phyloP scores from a whole-genome alignment of 2,329 filamentous ascomycete genomes.

The Coniochaeta sp. region DNA sequence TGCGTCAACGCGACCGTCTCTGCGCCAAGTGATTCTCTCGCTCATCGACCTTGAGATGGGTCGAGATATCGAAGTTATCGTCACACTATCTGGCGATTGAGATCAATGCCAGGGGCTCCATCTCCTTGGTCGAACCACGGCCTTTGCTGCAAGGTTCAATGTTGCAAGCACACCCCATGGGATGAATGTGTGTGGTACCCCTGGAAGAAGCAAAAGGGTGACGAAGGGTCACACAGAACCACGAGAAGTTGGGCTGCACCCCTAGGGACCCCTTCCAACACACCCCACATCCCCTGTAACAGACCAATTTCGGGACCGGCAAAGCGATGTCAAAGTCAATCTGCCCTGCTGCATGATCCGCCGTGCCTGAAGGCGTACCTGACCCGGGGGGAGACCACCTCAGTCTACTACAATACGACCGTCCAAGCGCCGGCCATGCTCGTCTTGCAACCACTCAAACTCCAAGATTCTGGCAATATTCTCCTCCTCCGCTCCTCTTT shows the following conservation, averaged over 20 bases:
- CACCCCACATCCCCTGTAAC: conserved; percentile 3
- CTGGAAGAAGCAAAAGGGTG: background rate
- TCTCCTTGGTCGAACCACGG: background rate
- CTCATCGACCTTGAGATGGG: background rate
- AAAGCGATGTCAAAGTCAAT: background rate
- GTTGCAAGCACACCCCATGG: background rate
- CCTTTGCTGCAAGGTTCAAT: background rate
- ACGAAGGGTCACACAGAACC: background rate
- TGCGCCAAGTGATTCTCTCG: background rate
- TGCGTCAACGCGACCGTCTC: background rate
- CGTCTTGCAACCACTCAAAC: background rate
- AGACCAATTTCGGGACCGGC: background rate
- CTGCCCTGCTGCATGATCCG: background rate
- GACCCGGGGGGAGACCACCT: background rate
- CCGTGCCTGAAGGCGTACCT: background rate
- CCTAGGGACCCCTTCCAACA: background rate
- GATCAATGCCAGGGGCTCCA: background rate
- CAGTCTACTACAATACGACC: background rate
- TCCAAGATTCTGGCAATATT: background rate
- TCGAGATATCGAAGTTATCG: background rate
- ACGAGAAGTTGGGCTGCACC: background rate
- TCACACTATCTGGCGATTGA: background rate
- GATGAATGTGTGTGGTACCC: background rate
- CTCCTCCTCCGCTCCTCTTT: background rate
- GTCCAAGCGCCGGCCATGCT: conserved; percentile 1